Percentiles rank a stretch among this genome's conserved stretches.
Evolutionary conservation across 495 filamentous ascomycete species (phyloP).

Genomic region (Penicilliopsis zonata): DNA sequence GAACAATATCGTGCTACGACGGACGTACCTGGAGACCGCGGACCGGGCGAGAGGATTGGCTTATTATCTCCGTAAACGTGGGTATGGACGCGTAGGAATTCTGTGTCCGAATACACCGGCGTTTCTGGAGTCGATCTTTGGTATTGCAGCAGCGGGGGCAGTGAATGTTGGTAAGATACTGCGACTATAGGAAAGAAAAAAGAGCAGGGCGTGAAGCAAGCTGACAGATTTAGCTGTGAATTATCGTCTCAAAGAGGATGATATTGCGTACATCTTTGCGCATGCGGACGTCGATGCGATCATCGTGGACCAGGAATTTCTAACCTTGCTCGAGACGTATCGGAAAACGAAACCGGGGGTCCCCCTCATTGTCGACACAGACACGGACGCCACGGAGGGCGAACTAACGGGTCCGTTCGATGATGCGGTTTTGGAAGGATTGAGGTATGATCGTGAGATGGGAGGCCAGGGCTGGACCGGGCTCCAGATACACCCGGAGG

Average conservation of each 20-base stretch:
- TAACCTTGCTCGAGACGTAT: conserved; percentile 55
- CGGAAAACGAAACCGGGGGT: conserved; percentile 42
- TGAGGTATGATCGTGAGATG: conserved; percentile 49
- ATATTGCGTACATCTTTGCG: conserved; percentile 81
- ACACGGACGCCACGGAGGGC: conserved; percentile 69
- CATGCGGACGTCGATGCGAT: conserved; percentile 82
- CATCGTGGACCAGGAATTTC: conserved; percentile 73
- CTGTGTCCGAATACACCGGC: conserved; percentile 88
- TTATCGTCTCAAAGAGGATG: conserved; percentile 75
- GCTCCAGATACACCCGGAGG: conserved; percentile 49
- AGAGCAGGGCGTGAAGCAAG: background rate
- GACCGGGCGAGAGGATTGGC: conserved; percentile 77
- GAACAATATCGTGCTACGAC: conserved; percentile 57
- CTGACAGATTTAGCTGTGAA: conserved; percentile 51
- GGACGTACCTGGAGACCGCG: conserved; percentile 69
- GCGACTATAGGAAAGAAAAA: background rate
- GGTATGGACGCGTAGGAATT: conserved; percentile 62
- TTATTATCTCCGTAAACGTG: conserved; percentile 68
- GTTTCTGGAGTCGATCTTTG: conserved; percentile 83
- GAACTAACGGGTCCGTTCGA: conserved; percentile 71
- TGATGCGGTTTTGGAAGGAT: conserved; percentile 68
- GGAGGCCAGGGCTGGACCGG: conserved; percentile 66
- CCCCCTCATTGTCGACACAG: conserved; percentile 68
- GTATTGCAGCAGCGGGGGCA: conserved; percentile 72
- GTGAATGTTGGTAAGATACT: conserved; percentile 51